Base-by-base conservation (phyloP, 2,329 filamentous ascomycete species). In the Claviceps humidiphila region DNA sequence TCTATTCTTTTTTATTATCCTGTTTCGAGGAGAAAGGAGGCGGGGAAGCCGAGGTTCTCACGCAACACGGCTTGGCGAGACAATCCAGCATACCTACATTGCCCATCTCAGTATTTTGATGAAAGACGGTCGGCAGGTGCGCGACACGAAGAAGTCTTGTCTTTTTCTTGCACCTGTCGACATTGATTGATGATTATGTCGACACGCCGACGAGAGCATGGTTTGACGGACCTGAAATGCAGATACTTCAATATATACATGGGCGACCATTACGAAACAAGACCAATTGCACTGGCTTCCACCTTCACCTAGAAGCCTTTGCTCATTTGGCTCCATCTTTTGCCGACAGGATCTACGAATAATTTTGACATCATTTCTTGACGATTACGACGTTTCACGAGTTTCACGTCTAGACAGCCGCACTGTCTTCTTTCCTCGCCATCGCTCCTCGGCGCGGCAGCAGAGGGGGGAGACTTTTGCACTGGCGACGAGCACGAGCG, bases 311-410 rank as follows among this genome's bases (percentile, higher is more conserved):
- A 20, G 48, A 54, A 60, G 45, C 53, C 30, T 34, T 51, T 53
- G 43, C 26, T 42, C 47, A 45, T 16, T 38, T 43, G 38, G 8
- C 17, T 49, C 48, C 49, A 51, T 45, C 45, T 47, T 48, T 53
- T 54, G 43, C 53, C 30, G 51, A 54, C 43, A 52, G 52, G 50
- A 52, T 48, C 43, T 50, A 54, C 49, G 53, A 54, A 52, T 38
- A 48, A 48, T 40, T 44, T 49, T 38, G 46, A 53, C 51, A 50
- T 41, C 44, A 52, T 65, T 34, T 64, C 64, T 67, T 71, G 68
- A 71, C 67, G 68, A 71, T 69, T 66, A 70, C 66, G 68, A 70
- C 66, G 67, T 66, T 69, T 71, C 64, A 71, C 66, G 69, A 71
- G 66, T 64, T 69, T 65, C 51, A 71, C 65, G 68, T 71, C 68